Base-by-base conservation (phyloP, 495 filamentous ascomycete species). In the Xylaria cubensis region DNA sequence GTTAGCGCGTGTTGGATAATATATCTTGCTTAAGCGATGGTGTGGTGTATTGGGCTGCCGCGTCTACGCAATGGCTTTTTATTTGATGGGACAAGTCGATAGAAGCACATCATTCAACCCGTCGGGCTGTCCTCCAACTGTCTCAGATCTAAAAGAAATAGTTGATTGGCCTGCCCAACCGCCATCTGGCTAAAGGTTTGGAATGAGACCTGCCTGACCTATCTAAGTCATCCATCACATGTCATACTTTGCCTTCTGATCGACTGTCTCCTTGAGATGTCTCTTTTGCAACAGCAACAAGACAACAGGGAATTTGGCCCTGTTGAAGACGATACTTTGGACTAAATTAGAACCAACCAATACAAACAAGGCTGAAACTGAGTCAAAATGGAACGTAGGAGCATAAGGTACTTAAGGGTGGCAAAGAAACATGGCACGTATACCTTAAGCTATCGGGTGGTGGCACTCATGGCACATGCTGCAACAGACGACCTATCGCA, bases 151-250 rank as follows among this genome's bases (percentile, higher is more conserved):
- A 39, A 42, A 21, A 42, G 39, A 42, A 42, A 29, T 12, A 0
- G 17, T 15, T 51, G 46, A 53, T 53, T 36, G 46, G 62, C 17
- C 19, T 66, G 46, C 64, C 64, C 64, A 66, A 66, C 46, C 26
- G 44, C 46, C 46, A 44, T 53, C 15, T 66, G n/a, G 24, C 44
- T 44, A 51, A 29, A 6, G 29, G 26, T 19, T 15, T 13, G 5
- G 53, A 26, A 26, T 29, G 53, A 42, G 12, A 39, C 51, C 51
- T 56, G 15, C 12, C 51, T 53, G 17, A 46, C 44, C 44, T 4
- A n/a, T 50, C 46, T 50, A 50, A 50, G 46, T 53, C 50, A 26
- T 53, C 21, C 21, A 56, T 4, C 29, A n/a, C 17, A 39, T n/a
- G 3, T 39, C 15, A 21, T 36, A 21, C 56, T 17, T 61, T 39